phyloP scores from a whole-genome alignment of 805 yeast genomes.

The Phaffomyces antillensis region DNA sequence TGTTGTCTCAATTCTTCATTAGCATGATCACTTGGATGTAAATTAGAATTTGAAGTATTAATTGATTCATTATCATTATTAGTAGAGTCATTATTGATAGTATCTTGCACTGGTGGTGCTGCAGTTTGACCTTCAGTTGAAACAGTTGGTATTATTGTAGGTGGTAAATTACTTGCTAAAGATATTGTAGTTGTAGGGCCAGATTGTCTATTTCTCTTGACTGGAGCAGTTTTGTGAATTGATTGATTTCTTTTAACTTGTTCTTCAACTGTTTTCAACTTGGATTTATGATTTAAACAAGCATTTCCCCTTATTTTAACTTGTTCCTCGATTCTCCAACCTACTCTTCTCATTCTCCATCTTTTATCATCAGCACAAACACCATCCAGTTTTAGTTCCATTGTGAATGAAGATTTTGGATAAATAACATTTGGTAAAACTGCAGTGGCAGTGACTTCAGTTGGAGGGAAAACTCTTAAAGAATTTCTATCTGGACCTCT shows the following conservation, averaged over 20 bases:
- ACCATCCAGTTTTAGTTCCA: conserved; percentile 77
- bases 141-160: conserved; percentile 11
- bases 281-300: conserved; percentile 51
- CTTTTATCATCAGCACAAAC: conserved; percentile 50
- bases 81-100: conserved; percentile 2
- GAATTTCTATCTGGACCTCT: conserved; percentile 83
- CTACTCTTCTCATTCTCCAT: conserved; percentile 88
- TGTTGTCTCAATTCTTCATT: conserved; percentile 25
- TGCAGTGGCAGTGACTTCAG: conserved; percentile 81
- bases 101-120: background rate
- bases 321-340: conserved; percentile 85
- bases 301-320: conserved; percentile 52
- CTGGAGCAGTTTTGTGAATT: conserved; percentile 13
- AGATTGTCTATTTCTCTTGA: conserved; percentile 31
- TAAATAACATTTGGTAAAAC: conserved; percentile 82
- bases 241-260: conserved; percentile 27
- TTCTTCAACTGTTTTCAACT: conserved; percentile 40
- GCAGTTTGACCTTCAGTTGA: conserved; percentile 8
- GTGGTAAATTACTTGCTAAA: conserved; percentile 21
- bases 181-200: conserved; percentile 32
- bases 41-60: conserved; percentile 2
- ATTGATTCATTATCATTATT: conserved; percentile 11
- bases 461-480: conserved; percentile 90
- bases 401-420: conserved; percentile 79
- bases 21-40: conserved; percentile 27